phyloP scores from a whole-genome alignment of 2,329 filamentous ascomycete species.

The Cordyceps pruinosa region DNA sequence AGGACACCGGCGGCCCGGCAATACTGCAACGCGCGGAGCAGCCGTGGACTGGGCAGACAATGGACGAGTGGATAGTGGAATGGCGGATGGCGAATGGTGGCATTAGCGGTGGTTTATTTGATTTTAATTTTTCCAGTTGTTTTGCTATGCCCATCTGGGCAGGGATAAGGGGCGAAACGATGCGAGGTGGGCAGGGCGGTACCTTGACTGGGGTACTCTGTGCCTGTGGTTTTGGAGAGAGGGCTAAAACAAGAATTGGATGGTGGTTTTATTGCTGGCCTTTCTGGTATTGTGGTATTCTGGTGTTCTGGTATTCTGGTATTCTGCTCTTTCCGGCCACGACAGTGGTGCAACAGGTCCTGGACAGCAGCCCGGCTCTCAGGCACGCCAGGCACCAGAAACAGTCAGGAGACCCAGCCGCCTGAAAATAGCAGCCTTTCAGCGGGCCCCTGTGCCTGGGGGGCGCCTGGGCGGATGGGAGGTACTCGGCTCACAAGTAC shows the following conservation, averaged over 20 bases:
- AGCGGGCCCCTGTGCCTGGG: not conserved
- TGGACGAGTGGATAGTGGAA: too few relatives aligned
- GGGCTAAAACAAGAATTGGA: too few relatives aligned
- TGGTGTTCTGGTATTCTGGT: not conserved
- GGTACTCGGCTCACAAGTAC: not conserved
- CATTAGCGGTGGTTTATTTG: too few relatives aligned
- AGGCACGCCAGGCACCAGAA: not conserved
- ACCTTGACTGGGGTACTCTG: not conserved
- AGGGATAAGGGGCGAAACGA: too few relatives aligned
- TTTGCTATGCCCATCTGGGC: not conserved
- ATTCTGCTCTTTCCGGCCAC: too few relatives aligned
- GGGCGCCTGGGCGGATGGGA: not conserved
- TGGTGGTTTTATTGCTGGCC: not conserved
- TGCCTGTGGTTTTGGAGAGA: not conserved
- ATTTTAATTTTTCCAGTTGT: too few relatives aligned
- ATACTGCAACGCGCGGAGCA: not conserved
- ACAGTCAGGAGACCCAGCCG: not conserved
- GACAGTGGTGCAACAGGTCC: not conserved
- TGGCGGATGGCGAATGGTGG: too few relatives aligned
- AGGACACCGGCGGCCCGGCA: not conserved
- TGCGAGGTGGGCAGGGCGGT: too few relatives aligned
- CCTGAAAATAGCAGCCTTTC: conserved; percentile 4
- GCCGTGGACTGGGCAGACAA: not conserved
- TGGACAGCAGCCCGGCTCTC: not conserved
- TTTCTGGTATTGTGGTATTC: not conserved